These are phyloP conservation scores for Gracilaria caudata DNA, from an alignment of 23 red algal genomes.

Conservation along the genomic window DNA sequence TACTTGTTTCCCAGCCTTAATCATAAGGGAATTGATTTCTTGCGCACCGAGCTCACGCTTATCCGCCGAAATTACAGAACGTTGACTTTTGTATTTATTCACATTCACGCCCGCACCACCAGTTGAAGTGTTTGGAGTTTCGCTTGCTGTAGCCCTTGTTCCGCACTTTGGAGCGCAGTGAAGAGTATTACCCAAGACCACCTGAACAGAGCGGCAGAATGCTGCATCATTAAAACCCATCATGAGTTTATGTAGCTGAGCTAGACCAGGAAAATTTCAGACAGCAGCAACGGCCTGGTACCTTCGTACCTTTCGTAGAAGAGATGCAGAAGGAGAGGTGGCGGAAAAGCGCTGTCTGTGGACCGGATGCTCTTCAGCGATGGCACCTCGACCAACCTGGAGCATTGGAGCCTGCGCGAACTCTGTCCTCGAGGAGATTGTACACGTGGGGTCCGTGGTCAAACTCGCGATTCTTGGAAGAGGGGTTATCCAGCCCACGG, in stretches of 20 bases:
- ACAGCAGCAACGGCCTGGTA: not conserved
- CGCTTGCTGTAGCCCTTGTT: constrained; percentile 19
- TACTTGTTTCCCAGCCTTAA: constrained; percentile 67
- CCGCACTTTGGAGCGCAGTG: not conserved
- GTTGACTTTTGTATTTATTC: constrained; percentile 69
- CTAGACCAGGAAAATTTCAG: not conserved
- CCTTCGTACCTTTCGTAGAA: too few species aligned
- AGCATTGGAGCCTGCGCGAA: too few species aligned
- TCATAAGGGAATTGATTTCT: constrained; percentile 76
- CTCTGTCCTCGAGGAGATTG: too few species aligned
- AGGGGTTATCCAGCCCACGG: too few species aligned
- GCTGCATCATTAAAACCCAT: not conserved
- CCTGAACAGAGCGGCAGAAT: not conserved
- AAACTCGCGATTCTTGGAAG: too few species aligned
- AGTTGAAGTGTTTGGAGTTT: constrained; percentile 15
- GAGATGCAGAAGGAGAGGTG: too few species aligned
- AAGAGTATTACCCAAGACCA: not conserved
- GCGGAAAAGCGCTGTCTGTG: too few species aligned
- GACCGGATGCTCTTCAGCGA: too few species aligned
- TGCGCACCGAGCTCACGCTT: constrained; percentile 50
- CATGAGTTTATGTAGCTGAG: not conserved
- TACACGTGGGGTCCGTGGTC: too few species aligned
- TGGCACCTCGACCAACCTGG: too few species aligned
- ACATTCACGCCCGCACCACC: constrained; percentile 28
- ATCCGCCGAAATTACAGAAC: constrained; percentile 68